Evolutionary conservation across 306 rosid species (phyloP), one percentile per base, ranked within the genome.

Genomic region (Gastrolobium villosum): DNA sequence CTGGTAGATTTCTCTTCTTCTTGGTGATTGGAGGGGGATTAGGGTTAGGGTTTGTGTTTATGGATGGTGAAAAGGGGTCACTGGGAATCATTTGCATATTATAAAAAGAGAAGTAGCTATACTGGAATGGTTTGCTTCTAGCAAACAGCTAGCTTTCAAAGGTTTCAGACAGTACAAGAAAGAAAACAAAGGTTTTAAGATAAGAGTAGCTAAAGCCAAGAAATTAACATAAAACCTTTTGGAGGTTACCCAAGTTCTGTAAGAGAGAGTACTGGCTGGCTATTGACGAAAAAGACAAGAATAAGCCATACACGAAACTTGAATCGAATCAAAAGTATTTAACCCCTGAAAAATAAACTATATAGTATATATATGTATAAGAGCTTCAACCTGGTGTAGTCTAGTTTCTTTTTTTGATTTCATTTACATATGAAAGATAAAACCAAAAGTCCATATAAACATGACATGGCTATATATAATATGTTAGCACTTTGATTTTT

Each of bases 1-100:
- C 97, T 26, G 97, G 97, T 11, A 89, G 91, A 76, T 87, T 93
- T 77, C 97, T 65, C 86, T 89, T 93, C 91, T 93, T 93, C 89
- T 93, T 93, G 53, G 70, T 20, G 4, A 50, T 55, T 5, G 88
- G 74, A 41, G 65, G 77, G 1, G 88, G 84, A 73, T 75, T 82
- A 34, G 86, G 81, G 55, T 81, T 90, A 40, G 87, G 82, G 78
- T 82, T 92, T 35, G 86, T 89, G 79, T 72, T 84, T 55, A 89
- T 63, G 65, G 89, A 82, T 10, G 85, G 40, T 11, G 92, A 93
- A 81, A 87, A 93, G 6, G 88, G 86, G 68, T 90, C 89, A 55
- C 82, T 80, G 56, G 89, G 81, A 81, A 90, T 90, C 83, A 74
- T 82, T 65, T 77, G 81, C 65, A 46, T 82, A 63, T 60, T 55